phyloP scores from a whole-genome alignment of 2,329 filamentous ascomycete genomes.

The Dothistroma septosporum region DNA sequence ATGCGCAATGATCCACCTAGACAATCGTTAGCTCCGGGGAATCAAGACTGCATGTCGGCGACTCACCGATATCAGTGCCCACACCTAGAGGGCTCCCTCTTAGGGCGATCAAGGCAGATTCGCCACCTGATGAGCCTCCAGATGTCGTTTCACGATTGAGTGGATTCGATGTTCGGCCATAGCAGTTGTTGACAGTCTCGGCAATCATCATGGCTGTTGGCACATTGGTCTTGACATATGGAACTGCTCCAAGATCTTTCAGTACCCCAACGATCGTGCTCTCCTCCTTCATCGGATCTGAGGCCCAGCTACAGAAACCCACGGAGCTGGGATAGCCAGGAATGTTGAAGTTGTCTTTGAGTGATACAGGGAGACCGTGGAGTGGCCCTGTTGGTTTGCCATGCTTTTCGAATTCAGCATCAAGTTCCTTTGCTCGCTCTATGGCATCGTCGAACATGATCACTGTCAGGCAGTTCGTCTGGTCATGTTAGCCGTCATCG shows the following conservation, averaged over 20 bases:
- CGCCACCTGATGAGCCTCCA: slow-evolving; percentile 65
- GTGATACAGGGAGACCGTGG: slow-evolving; percentile 62
- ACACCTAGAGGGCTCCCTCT: slow-evolving; percentile 58
- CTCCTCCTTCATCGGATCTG: slow-evolving; percentile 54
- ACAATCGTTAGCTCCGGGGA: neutral
- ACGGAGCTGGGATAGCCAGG: slow-evolving; percentile 57
- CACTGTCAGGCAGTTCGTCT: slow-evolving; percentile 60
- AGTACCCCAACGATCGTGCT: slow-evolving; percentile 57
- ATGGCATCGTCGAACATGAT: slow-evolving; percentile 54
- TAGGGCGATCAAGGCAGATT: slow-evolving; percentile 59
- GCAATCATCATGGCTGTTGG: slow-evolving; percentile 63
- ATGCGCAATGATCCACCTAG: slow-evolving; percentile 51
- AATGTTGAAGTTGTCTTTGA: slow-evolving; percentile 70
- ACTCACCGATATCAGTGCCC: slow-evolving; percentile 56
- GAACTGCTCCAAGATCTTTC: slow-evolving; percentile 57
- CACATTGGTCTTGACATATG: slow-evolving; percentile 69
- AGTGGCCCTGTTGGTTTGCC: slow-evolving; percentile 56
- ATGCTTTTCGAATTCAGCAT: slow-evolving; percentile 47
- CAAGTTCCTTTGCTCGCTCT: slow-evolving; percentile 49
- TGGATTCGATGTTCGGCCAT: slow-evolving; percentile 56
- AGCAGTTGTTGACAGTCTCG: slow-evolving; percentile 62
- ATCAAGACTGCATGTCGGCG: neutral
- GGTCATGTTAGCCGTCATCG: neutral
- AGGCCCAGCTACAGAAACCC: slow-evolving; percentile 60
- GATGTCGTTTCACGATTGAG: slow-evolving; percentile 56